Percentiles rank a stretch among this genome's conserved stretches.
These are phyloP conservation scores for Apiospora marii DNA, from an alignment of 2,329 filamentous ascomycete genomes.

Conservation along the genomic window DNA sequence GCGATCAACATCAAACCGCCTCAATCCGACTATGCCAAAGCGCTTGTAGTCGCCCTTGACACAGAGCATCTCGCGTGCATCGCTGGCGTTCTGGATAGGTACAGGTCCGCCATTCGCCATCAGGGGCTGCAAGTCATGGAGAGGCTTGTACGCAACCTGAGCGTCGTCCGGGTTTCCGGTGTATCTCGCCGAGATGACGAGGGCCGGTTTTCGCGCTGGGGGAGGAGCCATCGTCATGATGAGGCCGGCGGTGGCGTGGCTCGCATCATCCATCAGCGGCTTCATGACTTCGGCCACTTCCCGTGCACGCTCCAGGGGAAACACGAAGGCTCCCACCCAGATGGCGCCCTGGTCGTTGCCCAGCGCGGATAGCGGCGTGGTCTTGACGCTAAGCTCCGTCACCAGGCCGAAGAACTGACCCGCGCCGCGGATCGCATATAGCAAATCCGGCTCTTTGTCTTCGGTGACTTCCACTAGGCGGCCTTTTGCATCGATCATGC, in stretches of 20 bases:
- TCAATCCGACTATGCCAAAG: constrained; percentile 36
- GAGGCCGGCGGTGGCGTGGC: constrained; percentile 35
- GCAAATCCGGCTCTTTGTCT: constrained; percentile 37
- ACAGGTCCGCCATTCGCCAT: constrained; percentile 30
- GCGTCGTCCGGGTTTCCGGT: constrained; percentile 28
- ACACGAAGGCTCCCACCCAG: constrained; percentile 41
- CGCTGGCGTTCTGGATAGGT: constrained; percentile 37
- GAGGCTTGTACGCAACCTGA: no score
- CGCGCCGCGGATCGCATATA: constrained; percentile 45
- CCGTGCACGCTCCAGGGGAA: constrained; percentile 36
- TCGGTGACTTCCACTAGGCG: constrained; percentile 36
- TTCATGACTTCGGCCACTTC: constrained; percentile 39
- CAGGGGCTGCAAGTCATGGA: no score
- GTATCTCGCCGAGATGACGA: constrained; percentile 34
- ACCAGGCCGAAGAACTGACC: constrained; percentile 46
- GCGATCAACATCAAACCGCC: no score
- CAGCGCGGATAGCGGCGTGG: constrained; percentile 34
- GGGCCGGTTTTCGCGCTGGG: constrained; percentile 30
- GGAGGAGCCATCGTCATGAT: constrained; percentile 32
- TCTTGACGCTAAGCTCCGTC: constrained; percentile 39
- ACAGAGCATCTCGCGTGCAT: constrained; percentile 33
- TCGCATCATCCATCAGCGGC: constrained; percentile 29
- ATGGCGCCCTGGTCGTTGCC: constrained; percentile 34
- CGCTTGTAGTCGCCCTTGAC: constrained; percentile 38
- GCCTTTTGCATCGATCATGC: constrained; percentile 40